Conservation (phyloP, 352 stramenopile species). For the Phytophthora podocarpi region DNA sequence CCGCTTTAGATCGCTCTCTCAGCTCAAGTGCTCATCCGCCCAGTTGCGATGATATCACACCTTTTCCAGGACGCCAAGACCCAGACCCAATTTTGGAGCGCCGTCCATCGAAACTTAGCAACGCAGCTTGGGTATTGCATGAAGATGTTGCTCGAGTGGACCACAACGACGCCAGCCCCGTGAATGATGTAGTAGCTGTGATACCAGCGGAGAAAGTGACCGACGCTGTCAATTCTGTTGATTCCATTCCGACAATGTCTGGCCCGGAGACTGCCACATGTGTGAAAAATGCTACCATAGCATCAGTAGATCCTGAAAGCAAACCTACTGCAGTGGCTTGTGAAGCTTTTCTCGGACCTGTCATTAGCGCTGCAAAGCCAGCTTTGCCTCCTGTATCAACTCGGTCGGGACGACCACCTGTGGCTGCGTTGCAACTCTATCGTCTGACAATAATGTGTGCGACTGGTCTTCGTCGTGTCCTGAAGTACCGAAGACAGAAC, state of each 20-base stretch:
- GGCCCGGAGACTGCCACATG: not conserved
- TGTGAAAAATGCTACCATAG: not conserved
- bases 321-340: not conserved
- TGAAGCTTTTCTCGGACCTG: too few species aligned
- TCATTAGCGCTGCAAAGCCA: not conserved
- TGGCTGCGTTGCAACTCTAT: conserved; percentile 23
- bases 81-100: conserved; percentile 3
- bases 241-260: not conserved
- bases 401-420: conserved; percentile 6
- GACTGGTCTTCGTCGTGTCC: conserved; percentile 18
- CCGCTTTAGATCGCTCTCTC: conserved; percentile 15
- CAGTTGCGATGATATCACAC: conserved; percentile 21
- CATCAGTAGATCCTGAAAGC: not conserved
- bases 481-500: conserved; percentile 24
- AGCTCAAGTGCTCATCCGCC: not conserved
- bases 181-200: not conserved
- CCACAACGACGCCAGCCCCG: not conserved
- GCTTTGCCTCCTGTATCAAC: conserved; percentile 13
- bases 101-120: conserved; percentile 3
- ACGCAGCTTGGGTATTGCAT: conserved; percentile 12
- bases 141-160: conserved; percentile 10
- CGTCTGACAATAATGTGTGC: conserved; percentile 29
- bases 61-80: conserved; percentile 19
- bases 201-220: not conserved
- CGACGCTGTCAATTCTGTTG: not conserved